A percentile compares a stretch with the other conserved stretches of the same genome.
Evolutionary conservation across 2,329 filamentous ascomycete genomes (phyloP).

Genomic region (Calonectria hongkongensis): DNA sequence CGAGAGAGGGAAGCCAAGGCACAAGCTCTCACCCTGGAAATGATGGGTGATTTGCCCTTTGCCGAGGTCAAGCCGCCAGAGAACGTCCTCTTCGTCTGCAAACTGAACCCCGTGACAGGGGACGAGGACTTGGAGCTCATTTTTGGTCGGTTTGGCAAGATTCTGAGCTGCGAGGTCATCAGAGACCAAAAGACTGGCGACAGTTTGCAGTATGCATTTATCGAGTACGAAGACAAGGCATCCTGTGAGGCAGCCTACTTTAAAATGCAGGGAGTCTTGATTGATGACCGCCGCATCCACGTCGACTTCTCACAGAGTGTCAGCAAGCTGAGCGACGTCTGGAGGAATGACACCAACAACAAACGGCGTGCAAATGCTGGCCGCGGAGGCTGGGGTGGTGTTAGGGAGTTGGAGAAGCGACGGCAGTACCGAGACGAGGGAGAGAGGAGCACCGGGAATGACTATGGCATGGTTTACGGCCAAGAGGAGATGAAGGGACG

Average conservation of each 20-base stretch:
- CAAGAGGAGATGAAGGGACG: constrained; percentile 78
- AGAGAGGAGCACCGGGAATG: constrained; percentile 64
- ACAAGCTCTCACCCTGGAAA: constrained; percentile 95
- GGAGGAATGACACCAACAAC: constrained; percentile 89
- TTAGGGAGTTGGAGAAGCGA: constrained; percentile 90
- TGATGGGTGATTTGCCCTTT: constrained; percentile 98
- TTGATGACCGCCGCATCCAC: constrained; percentile 97
- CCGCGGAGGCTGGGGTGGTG: constrained; percentile 91
- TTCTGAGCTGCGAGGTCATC: constrained; percentile 96
- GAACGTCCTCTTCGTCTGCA: constrained; percentile 98
- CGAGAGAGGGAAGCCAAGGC: constrained; percentile 93
- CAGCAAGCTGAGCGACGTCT: constrained; percentile 89
- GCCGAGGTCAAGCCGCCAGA: constrained; percentile 98
- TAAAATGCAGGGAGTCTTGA: constrained; percentile 98
- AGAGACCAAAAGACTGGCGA: constrained; percentile 95
- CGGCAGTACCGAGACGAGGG: constrained; percentile 88
- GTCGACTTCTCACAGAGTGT: constrained; percentile 99
- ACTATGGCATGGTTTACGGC: constrained; percentile 89
- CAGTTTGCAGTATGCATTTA: constrained; percentile 97
- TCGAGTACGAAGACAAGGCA: constrained; percentile 94
- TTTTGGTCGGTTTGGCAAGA: constrained; percentile 96
- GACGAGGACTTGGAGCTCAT: constrained; percentile 97
- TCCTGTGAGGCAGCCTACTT: constrained; percentile 97
- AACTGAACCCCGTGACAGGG: constrained; percentile 96
- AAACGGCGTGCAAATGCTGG: constrained; percentile 78